Conservation (phyloP, 768 basidiomycete genomes). For the Trametes coccinea region DNA sequence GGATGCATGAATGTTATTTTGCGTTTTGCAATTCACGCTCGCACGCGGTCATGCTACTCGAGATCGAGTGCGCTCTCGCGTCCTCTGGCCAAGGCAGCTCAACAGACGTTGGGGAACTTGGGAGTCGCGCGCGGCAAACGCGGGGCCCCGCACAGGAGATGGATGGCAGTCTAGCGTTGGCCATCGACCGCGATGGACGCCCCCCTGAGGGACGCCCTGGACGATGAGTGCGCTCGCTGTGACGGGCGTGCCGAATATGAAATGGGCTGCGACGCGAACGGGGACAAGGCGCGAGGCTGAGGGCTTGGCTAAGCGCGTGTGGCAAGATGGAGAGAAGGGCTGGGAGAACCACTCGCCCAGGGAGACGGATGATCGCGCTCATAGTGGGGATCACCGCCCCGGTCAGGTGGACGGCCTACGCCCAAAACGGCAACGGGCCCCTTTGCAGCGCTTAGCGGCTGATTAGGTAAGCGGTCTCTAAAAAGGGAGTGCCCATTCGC, state of each 20-base stretch:
- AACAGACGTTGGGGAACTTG: neutral
- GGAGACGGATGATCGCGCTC: constrained; percentile 14
- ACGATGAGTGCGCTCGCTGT: constrained; percentile 6
- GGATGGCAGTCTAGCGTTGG: neutral
- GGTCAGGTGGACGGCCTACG: constrained; percentile 15
- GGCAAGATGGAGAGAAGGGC: constrained; percentile 1
- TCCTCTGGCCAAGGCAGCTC: neutral
- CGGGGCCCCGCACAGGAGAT: constrained; percentile 5
- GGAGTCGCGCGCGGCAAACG: neutral
- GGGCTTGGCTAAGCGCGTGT: constrained; percentile 2
- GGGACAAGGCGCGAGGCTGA: neutral
- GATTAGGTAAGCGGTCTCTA: constrained; percentile 14
- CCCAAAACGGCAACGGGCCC: constrained; percentile 4
- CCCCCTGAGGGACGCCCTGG: constrained; percentile 2
- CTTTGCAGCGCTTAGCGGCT: neutral
- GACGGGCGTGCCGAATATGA: constrained; percentile 3
- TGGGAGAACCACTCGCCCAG: constrained; percentile 2
- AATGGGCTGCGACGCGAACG: constrained; percentile 8
- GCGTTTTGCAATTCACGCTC: constrained; percentile 2
- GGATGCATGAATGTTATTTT: neutral
- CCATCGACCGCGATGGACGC: neutral
- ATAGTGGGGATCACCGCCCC: constrained; percentile 3
- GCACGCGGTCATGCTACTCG: neutral
- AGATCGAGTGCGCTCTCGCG: too few species aligned
- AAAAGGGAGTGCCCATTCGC: constrained; percentile 1